phyloP scores from a whole-genome alignment of 2,329 filamentous ascomycete genomes.

The Colletotrichum trifolii region DNA sequence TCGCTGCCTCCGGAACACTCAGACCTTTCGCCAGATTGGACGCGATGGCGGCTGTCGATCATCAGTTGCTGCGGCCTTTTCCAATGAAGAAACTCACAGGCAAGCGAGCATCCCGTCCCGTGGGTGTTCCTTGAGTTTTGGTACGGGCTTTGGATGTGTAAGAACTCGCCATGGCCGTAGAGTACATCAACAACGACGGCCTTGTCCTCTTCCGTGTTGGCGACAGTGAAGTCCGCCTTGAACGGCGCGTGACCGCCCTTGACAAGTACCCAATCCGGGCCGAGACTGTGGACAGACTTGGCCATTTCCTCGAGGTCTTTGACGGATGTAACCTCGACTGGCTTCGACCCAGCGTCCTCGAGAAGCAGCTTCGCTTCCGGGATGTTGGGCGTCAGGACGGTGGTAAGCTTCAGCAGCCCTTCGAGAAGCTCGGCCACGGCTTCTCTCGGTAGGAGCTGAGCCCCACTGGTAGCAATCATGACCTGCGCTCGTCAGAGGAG shows the following conservation, averaged over 20 bases:
- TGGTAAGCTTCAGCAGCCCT: conserved; percentile 73
- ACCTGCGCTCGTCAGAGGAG: conserved; percentile 65
- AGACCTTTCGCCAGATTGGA: conserved; percentile 74
- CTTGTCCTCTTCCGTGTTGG: conserved; percentile 67
- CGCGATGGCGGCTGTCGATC: conserved; percentile 74
- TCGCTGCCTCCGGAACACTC: conserved; percentile 69
- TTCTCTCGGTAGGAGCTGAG: conserved; percentile 71
- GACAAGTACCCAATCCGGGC: conserved; percentile 83
- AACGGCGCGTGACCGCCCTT: conserved; percentile 94
- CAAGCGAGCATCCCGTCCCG: conserved; percentile 93
- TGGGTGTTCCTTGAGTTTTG: conserved; percentile 85
- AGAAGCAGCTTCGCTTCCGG: conserved; percentile 78
- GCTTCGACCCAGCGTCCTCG: conserved; percentile 57
- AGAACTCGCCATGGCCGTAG: conserved; percentile 66
- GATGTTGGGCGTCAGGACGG: conserved; percentile 80
- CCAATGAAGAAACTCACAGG: conserved; percentile 67
- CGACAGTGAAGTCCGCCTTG: conserved; percentile 68
- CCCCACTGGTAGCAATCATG: conserved; percentile 89
- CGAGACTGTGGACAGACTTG: conserved; percentile 72
- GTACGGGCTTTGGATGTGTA: conserved; percentile 77
- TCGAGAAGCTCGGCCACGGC: conserved; percentile 71
- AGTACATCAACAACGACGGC: conserved; percentile 82
- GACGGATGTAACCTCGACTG: conserved; percentile 61
- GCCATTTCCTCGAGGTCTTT: conserved; percentile 77
- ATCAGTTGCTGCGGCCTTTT: conserved; percentile 2